These are phyloP conservation scores for Trichoderma afroharzianum DNA, from an alignment of 2,329 filamentous ascomycete genomes.

Conservation along the genomic window DNA sequence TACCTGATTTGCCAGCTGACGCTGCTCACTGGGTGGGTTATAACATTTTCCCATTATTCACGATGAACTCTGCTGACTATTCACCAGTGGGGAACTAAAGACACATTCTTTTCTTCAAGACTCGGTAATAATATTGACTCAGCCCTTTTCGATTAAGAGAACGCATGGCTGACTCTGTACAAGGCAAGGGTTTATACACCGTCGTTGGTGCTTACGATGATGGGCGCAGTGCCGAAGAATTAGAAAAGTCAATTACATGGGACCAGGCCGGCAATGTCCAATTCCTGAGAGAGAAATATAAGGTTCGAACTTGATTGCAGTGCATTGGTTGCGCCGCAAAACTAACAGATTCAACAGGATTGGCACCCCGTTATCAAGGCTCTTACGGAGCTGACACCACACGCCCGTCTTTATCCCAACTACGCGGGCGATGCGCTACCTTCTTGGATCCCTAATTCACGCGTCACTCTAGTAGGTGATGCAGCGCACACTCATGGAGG, in stretches of 20 bases:
- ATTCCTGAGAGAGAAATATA: slow-evolving; percentile 34
- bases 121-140: slow-evolving; percentile 28
- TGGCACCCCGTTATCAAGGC: slow-evolving; percentile 40
- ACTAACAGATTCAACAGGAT: slow-evolving; percentile 18
- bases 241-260: slow-evolving; percentile 34
- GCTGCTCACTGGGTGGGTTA: slow-evolving; percentile 18
- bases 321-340: fast-evolving
- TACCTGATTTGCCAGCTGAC: slow-evolving; percentile 18
- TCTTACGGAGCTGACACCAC: slow-evolving; percentile 38
- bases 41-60: neutral
- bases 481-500: slow-evolving; percentile 40
- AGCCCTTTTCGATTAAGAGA: neutral
- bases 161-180: neutral
- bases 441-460: slow-evolving; percentile 32
- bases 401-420: slow-evolving; percentile 41
- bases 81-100: slow-evolving; percentile 20
- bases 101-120: slow-evolving; percentile 30
- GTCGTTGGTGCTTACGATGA: slow-evolving; percentile 41
- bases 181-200: slow-evolving; percentile 35
- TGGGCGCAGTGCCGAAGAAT: slow-evolving; percentile 29
- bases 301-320: slow-evolving; percentile 2
- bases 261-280: slow-evolving; percentile 35
- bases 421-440: slow-evolving; percentile 36
- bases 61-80: neutral
- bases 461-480: slow-evolving; percentile 36